Base-by-base conservation (phyloP, 306 rosid genomes). In the Castanea mollissima region DNA sequence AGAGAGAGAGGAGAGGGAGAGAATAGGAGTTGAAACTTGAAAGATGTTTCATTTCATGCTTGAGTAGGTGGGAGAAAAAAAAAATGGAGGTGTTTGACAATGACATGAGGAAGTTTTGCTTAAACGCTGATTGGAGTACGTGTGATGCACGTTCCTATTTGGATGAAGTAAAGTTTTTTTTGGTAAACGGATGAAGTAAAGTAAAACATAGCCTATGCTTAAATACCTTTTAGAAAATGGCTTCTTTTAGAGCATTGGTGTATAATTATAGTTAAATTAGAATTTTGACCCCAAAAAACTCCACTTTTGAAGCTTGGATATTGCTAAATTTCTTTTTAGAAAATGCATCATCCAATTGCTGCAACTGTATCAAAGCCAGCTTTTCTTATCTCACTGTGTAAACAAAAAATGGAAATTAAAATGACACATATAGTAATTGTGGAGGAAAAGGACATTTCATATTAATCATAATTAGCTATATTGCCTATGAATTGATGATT, bases 61-160 rank as follows among this genome's bases (percentile, higher is more conserved):
- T 35, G 74, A 49, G 79, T 81, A 54, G 90, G 88, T 81, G 80
- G 62, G 74, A 71, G 85, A 76, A 79, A 71, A 12, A 34, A 18
- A 32, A 19, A 78, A 71, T 76, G 75, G 70, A 56, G 29, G 54
- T 5, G 82, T 70, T 67, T 67, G 82, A 72, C 57, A 65, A 9
- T 38, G 62, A 71, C 46, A 29, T 23, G 8, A 54, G 73, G 31
- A 41, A 25, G 21, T 71, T 67, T 82, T 80, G 81, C 84, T 52
- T 87, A 6, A 69, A 74, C 84, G 91, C 84, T 52, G 78, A 2
- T 4, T 4, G 23, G 16, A 60, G 82, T 52, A 73, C 83, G 94
- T 84, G 87, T 27, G 69, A 58, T 51, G 51, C 86, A 88, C 89
- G 79, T 75, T 52, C 89, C 10, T 14, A 35, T 35, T 35, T 4